These are phyloP conservation scores for Scutellaria galericulata DNA, from an alignment of 257 asterid species.

Conservation along the genomic window DNA sequence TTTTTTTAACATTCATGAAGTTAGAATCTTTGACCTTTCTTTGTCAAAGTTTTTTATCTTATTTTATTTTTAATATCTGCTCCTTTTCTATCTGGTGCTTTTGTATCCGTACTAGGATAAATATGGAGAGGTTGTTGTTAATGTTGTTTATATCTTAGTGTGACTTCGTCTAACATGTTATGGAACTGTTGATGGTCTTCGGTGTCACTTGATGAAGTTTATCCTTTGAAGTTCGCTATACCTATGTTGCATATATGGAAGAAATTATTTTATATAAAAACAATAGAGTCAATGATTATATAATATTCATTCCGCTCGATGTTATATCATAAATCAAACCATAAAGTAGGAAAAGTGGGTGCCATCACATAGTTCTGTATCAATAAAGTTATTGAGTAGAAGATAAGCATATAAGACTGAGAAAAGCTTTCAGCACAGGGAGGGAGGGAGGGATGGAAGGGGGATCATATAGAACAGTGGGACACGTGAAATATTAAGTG, in stretches of 20 bases:
- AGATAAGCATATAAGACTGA: not conserved
- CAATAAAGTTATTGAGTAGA: not conserved
- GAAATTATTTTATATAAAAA: not conserved
- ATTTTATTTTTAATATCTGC: constrained; percentile 6
- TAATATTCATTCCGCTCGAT: not conserved
- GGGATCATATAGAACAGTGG: no score
- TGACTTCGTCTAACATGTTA: constrained; percentile 4
- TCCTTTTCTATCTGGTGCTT: constrained; percentile 14
- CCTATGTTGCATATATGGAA: not conserved
- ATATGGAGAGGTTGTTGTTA: not conserved
- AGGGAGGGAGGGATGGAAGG: no score
- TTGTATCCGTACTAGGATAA: not conserved
- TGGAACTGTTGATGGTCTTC: constrained; percentile 14
- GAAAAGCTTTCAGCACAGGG: no score
- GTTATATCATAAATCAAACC: not conserved
- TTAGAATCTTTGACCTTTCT: constrained; percentile 20
- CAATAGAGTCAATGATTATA: not conserved
- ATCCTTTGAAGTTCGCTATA: not conserved
- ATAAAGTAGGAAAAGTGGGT: not conserved
- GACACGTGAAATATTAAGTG: no score
- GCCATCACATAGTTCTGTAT: not conserved
- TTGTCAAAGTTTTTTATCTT: not conserved
- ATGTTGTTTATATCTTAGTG: not conserved
- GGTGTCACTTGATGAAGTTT: not conserved
- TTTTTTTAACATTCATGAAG: not conserved